phyloP scores from a whole-genome alignment of 306 rosid species.

The Sphenostylis stenocarpa region DNA sequence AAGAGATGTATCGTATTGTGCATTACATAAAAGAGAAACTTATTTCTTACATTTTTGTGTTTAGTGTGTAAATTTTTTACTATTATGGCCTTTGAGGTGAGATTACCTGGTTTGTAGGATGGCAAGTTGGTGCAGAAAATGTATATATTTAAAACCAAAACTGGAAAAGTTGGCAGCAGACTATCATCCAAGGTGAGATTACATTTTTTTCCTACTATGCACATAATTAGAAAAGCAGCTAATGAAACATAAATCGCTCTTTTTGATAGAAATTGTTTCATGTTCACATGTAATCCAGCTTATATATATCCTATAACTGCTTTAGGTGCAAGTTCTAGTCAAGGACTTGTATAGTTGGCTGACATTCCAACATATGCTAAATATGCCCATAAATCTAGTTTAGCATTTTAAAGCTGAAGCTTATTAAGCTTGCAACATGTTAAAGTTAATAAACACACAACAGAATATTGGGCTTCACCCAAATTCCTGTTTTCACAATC shows the following conservation, averaged over 20 bases:
- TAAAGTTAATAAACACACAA: background rate
- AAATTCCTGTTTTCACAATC: background rate
- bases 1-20: background rate
- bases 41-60: conserved; percentile 21
- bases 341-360: background rate
- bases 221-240: background rate
- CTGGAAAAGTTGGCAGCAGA: conserved; percentile 84
- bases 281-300: background rate
- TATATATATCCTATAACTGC: background rate
- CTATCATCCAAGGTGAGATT: conserved; percentile 61
- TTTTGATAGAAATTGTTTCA: background rate
- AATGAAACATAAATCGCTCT: background rate
- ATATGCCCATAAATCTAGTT: background rate
- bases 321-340: background rate
- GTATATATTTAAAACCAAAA: conserved; percentile 80
- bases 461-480: background rate
- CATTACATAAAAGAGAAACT: background rate
- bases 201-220: background rate
- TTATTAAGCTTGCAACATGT: background rate
- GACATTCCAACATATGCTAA: background rate
- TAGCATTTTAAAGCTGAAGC: background rate
- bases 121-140: conserved; percentile 95
- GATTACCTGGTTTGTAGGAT: conserved; percentile 59
- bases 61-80: background rate
- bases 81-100: conserved; percentile 36